phyloP scores from a whole-genome alignment of 108 stramenopile species.

The Skeletonema marinoi region DNA sequence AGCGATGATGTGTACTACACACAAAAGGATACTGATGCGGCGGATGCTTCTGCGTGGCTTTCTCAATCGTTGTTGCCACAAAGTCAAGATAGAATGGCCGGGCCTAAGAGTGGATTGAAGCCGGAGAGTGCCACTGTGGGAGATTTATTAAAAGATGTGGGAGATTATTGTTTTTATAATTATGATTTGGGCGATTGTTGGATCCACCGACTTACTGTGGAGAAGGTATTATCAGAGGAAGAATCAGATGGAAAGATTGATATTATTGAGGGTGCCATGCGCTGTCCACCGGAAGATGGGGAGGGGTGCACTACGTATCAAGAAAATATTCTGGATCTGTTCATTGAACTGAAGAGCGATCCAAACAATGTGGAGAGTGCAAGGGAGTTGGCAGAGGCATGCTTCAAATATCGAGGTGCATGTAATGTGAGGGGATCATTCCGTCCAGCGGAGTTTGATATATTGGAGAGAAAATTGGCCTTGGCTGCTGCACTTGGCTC shows the following conservation, averaged over 20 bases:
- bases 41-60: neutral
- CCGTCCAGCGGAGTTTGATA: slow-evolving; percentile 21
- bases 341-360: neutral
- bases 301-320: slow-evolving; percentile 24
- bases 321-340: slow-evolving; percentile 17
- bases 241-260: slow-evolving; percentile 12
- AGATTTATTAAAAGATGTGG: slow-evolving; percentile 13
- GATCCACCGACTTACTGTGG: slow-evolving; percentile 17
- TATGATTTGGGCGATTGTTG: slow-evolving; percentile 39
- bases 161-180: slow-evolving; percentile 27
- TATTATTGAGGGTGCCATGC: slow-evolving; percentile 29
- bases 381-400: slow-evolving; percentile 8
- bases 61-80: neutral
- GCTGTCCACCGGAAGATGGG: slow-evolving; percentile 40
- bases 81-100: neutral
- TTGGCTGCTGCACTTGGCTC: slow-evolving; percentile 2
- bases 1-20: neutral
- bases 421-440: slow-evolving; percentile 27
- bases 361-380: slow-evolving; percentile 10
- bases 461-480: slow-evolving; percentile 16
- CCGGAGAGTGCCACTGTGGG: slow-evolving; percentile 21
- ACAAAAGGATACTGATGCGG: neutral
- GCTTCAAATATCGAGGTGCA: slow-evolving; percentile 15
- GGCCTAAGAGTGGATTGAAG: neutral
- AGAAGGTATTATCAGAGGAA: neutral